phyloP scores from a whole-genome alignment of 352 stramenopile species.

The Phytophthora aleatoria region DNA sequence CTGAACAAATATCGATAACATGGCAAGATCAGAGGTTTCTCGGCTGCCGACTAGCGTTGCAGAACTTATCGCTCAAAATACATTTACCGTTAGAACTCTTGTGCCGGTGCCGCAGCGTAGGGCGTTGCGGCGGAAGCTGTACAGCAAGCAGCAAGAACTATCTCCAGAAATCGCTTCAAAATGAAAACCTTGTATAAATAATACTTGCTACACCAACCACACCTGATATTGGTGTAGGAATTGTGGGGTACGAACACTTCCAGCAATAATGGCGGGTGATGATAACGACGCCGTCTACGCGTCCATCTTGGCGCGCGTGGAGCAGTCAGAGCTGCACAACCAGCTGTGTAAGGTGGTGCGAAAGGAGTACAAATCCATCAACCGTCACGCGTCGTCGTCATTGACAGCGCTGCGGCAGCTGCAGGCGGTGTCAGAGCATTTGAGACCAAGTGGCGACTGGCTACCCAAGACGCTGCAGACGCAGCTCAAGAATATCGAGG shows the following conservation, averaged over 20 bases:
- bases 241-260: background rate
- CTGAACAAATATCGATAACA: background rate
- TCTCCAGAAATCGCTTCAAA: background rate
- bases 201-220: background rate
- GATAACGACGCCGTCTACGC: slow-evolving; percentile 35
- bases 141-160: background rate
- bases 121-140: background rate
- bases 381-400: slow-evolving; percentile 10
- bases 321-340: slow-evolving; percentile 26
- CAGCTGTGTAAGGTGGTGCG: slow-evolving; percentile 24
- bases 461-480: slow-evolving; percentile 4
- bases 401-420: slow-evolving; percentile 34
- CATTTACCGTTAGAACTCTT: background rate
- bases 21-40: background rate
- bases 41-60: background rate
- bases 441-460: slow-evolving; percentile 33
- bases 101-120: background rate
- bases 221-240: background rate
- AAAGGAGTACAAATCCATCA: slow-evolving; percentile 18
- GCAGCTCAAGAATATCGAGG: slow-evolving; percentile 23
- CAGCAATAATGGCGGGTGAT: slow-evolving; percentile 10
- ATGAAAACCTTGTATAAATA: background rate
- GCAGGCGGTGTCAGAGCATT: slow-evolving; percentile 21
- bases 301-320: slow-evolving; percentile 38
- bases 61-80: slow-evolving; percentile 4